phyloP scores from a whole-genome alignment of 108 stramenopile species.

The Seminavis robusta region DNA sequence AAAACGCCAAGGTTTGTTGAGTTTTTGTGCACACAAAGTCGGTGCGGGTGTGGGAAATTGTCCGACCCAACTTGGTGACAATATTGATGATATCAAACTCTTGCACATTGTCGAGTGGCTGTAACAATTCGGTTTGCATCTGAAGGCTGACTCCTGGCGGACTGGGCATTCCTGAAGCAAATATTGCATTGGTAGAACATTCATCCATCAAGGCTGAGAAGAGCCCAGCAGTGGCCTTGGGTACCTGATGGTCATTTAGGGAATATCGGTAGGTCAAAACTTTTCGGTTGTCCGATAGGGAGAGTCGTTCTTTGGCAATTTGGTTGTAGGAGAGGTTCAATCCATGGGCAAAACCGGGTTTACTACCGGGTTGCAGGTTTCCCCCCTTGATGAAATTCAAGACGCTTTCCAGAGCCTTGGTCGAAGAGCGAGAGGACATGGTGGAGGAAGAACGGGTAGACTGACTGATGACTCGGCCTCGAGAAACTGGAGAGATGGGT shows the following conservation, averaged over 20 bases:
- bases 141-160: conserved; percentile 11
- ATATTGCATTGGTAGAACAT: conserved; percentile 9
- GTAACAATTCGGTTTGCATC: conserved; percentile 13
- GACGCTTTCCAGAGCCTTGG: too few species aligned
- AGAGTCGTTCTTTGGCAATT: not conserved
- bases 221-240: conserved; percentile 4
- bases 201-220: conserved; percentile 22
- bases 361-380: not conserved
- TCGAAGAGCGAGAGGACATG: too few species aligned
- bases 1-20: conserved; percentile 6
- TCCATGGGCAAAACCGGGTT: conserved; percentile 13
- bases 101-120: not conserved
- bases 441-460: too few species aligned
- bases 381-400: conserved; percentile 12
- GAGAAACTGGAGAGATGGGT: too few species aligned
- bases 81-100: conserved; percentile 16
- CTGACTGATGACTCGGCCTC: too few species aligned
- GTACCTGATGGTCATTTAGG: not conserved
- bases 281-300: not conserved
- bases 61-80: conserved; percentile 17
- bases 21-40: conserved; percentile 1
- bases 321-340: conserved; percentile 12
- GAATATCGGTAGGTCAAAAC: conserved; percentile 9
- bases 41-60: conserved; percentile 13
- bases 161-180: conserved; percentile 1